phyloP scores from a whole-genome alignment of 2,329 filamentous ascomycete genomes.

The Chlorencoelia australis region DNA sequence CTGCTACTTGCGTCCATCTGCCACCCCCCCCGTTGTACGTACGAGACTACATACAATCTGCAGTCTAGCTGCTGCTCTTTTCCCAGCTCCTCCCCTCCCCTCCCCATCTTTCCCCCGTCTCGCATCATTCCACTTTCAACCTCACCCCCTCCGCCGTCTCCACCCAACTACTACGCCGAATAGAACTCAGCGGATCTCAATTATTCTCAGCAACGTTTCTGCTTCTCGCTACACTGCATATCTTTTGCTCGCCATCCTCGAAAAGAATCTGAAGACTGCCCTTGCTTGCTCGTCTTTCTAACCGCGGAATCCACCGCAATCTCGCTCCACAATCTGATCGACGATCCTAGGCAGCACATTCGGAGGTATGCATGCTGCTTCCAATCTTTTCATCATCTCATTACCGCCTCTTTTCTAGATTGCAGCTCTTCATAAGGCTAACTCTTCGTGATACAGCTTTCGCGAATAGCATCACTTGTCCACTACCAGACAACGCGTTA shows the following conservation, averaged over 20 bases:
- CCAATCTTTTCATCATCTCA: conserved; percentile 13
- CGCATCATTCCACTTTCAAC: not conserved
- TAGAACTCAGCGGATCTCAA: no score
- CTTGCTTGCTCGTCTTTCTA: conserved; percentile 19
- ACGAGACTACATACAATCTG: no score
- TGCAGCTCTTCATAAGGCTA: conserved; percentile 13
- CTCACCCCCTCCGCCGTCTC: not conserved
- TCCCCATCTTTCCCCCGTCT: not conserved
- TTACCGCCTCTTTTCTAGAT: conserved; percentile 9
- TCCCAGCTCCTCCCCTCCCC: not conserved
- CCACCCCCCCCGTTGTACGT: no score
- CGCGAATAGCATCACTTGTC: conserved; percentile 42
- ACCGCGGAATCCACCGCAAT: conserved; percentile 24
- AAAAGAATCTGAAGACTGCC: conserved; percentile 12
- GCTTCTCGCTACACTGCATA: conserved; percentile 1
- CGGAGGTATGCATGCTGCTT: conserved; percentile 18
- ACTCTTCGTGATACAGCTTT: conserved; percentile 15
- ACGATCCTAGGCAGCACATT: conserved; percentile 21
- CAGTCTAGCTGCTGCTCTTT: no score
- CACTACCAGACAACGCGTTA: conserved; percentile 42
- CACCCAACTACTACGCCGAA: not conserved
- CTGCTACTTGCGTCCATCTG: no score
- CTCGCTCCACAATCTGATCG: conserved; percentile 26
- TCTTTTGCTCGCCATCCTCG: conserved; percentile 1
- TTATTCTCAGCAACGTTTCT: not conserved